A percentile compares a stretch with the other conserved stretches of the same genome.
Conservation (phyloP, 2,329 filamentous ascomycete genomes). For the Huntiella moniliformis region DNA sequence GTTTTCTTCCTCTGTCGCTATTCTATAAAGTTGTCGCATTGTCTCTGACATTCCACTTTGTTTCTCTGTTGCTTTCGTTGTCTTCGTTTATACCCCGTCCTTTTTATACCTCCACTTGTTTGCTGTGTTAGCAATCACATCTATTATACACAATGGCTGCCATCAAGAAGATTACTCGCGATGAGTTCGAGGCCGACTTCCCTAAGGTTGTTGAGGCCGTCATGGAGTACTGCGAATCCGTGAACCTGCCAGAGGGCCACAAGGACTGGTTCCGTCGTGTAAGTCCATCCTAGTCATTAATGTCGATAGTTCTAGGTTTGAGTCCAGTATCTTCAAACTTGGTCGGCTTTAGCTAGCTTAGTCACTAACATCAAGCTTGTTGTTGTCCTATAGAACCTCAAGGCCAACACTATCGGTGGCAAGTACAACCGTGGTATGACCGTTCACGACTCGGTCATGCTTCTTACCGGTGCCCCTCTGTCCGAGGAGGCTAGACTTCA, state of each 20-base stretch:
- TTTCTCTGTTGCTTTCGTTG: too few relatives aligned
- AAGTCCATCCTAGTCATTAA: conserved; percentile 13
- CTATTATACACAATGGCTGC: conserved; percentile 21
- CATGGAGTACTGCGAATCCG: conserved; percentile 56
- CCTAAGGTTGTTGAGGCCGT: conserved; percentile 70
- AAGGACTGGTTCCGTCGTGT: conserved; percentile 78
- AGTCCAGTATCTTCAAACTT: background rate
- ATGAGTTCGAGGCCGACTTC: conserved; percentile 82
- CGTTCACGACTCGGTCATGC: conserved; percentile 73
- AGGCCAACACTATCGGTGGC: conserved; percentile 75
- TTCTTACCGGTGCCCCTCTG: conserved; percentile 55
- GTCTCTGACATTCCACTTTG: too few relatives aligned
- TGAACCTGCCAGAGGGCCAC: conserved; percentile 66
- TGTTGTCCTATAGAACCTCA: conserved; percentile 42
- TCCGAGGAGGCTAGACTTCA: conserved; percentile 72
- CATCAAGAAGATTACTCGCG: conserved; percentile 55
- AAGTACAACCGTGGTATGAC: conserved; percentile 99
- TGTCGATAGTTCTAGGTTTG: background rate
- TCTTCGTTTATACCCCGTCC: too few relatives aligned
- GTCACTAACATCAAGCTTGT: conserved; percentile 11
- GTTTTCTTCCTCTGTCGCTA: too few relatives aligned
- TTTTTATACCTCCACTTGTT: too few relatives aligned
- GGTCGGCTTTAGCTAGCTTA: conserved; percentile 1
- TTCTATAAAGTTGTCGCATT: too few relatives aligned
- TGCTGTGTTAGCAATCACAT: background rate